Percentiles rank a stretch among this genome's conserved stretches.
Evolutionary conservation across 2,329 filamentous ascomycete genomes (phyloP).

Genomic region (Pezicula neosporulosa): DNA sequence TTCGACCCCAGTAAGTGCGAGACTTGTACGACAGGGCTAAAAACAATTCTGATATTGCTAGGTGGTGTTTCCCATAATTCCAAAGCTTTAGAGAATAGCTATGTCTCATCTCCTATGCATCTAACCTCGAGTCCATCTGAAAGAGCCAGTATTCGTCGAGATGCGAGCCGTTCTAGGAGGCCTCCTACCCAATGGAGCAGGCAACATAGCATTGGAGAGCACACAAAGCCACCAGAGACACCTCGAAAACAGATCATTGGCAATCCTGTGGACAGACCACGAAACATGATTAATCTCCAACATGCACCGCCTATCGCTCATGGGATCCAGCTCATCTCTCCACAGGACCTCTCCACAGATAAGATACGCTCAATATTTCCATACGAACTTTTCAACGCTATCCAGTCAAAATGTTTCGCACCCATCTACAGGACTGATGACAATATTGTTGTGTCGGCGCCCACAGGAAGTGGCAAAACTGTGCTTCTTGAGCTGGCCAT

Average conservation of each 20-base stretch:
- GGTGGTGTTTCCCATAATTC: slow-evolving; percentile 17
- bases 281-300: slow-evolving; percentile 12
- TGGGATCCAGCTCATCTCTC: slow-evolving; percentile 57
- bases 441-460: slow-evolving; percentile 77
- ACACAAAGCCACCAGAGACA: slow-evolving; percentile 5
- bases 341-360: slow-evolving; percentile 59
- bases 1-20: slow-evolving; percentile 19
- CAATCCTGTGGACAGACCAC: background rate
- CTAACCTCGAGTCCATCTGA: slow-evolving; percentile 24
- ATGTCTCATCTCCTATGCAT: slow-evolving; percentile 13
- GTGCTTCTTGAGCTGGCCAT: slow-evolving; percentile 79
- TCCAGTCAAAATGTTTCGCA: slow-evolving; percentile 77
- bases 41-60: slow-evolving; percentile 13
- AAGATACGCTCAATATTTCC: slow-evolving; percentile 67
- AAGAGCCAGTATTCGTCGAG: slow-evolving; percentile 21
- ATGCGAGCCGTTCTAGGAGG: slow-evolving; percentile 6
- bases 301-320: slow-evolving; percentile 27
- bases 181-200: background rate
- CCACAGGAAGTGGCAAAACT: slow-evolving; percentile 85
- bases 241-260: slow-evolving; percentile 7
- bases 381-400: slow-evolving; percentile 74
- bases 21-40: no score
- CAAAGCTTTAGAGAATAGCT: background rate
- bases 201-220: background rate
- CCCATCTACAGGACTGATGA: slow-evolving; percentile 63